phyloP scores from a whole-genome alignment of 2,329 filamentous ascomycete species.

The Colletotrichum orbiculare region DNA sequence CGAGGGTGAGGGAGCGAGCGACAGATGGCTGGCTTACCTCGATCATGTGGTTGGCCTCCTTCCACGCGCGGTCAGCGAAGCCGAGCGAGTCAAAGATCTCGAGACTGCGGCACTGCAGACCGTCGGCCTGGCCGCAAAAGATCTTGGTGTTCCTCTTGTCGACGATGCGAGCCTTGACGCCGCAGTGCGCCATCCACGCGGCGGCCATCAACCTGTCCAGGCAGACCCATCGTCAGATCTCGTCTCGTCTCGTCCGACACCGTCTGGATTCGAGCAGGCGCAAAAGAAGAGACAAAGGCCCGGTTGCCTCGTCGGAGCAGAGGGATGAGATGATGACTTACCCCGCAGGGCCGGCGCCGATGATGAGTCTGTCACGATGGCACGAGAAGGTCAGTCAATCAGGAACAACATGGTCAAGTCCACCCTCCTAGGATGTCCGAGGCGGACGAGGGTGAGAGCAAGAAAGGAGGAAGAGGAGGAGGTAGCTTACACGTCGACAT shows the following conservation, averaged over 20 bases:
- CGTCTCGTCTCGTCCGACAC: background rate
- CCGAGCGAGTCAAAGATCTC: slow-evolving; percentile 82
- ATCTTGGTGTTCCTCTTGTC: slow-evolving; percentile 56
- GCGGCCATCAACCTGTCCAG: slow-evolving; percentile 57
- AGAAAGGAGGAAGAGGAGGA: background rate
- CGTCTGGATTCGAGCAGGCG: background rate
- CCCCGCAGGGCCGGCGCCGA: slow-evolving; percentile 49
- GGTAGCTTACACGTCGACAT: slow-evolving; percentile 43
- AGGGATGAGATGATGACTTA: slow-evolving; percentile 9
- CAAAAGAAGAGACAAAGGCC: background rate
- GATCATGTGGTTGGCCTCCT: slow-evolving; percentile 76
- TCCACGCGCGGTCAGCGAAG: slow-evolving; percentile 71
- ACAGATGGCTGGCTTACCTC: slow-evolving; percentile 58
- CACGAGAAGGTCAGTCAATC: slow-evolving; percentile 19
- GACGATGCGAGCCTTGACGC: slow-evolving; percentile 55
- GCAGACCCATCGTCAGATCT: slow-evolving; percentile 2
- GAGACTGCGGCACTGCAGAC: slow-evolving; percentile 70
- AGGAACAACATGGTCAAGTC: background rate
- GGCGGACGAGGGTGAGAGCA: too few species aligned
- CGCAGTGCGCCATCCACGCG: slow-evolving; percentile 54
- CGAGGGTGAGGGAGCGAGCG: too few species aligned
- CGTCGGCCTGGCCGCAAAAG: slow-evolving; percentile 57
- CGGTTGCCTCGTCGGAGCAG: background rate
- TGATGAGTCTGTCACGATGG: slow-evolving; percentile 48
- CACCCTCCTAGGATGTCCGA: too few species aligned